These are phyloP conservation scores for Colletotrichum orchidophilum DNA, from an alignment of 2,329 filamentous ascomycete species.

Conservation along the genomic window DNA sequence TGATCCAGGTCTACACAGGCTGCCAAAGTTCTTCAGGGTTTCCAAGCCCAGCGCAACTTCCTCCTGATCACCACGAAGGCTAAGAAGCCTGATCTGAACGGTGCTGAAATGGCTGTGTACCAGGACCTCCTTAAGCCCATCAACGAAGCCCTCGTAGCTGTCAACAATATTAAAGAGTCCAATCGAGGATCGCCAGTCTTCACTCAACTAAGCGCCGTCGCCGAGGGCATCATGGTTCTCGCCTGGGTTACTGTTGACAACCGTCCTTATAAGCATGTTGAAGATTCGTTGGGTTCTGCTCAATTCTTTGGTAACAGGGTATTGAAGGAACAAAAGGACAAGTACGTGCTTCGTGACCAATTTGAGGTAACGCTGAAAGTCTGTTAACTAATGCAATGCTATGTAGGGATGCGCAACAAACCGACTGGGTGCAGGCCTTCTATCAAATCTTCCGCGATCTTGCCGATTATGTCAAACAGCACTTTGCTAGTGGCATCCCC, in stretches of 20 bases:
- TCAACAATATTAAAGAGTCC: constrained; percentile 82
- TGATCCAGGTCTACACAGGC: constrained; percentile 48
- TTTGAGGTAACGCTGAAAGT: constrained; percentile 18
- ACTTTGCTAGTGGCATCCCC: constrained; percentile 80
- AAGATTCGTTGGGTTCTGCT: constrained; percentile 82
- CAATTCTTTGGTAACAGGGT: constrained; percentile 97
- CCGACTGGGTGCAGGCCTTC: constrained; percentile 92
- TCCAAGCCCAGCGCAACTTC: constrained; percentile 87
- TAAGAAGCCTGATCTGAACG: constrained; percentile 82
- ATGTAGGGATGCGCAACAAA: constrained; percentile 77
- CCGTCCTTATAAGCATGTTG: constrained; percentile 86
- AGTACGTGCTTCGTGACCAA: constrained; percentile 44
- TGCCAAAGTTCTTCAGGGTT: constrained; percentile 67
- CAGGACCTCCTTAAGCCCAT: constrained; percentile 87
- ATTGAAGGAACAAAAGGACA: constrained; percentile 87
- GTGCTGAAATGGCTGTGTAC: constrained; percentile 69
- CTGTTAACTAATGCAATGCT: constrained; percentile 6
- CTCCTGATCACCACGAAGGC: constrained; percentile 89
- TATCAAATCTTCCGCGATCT: constrained; percentile 90
- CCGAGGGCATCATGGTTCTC: constrained; percentile 88
- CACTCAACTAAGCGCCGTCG: constrained; percentile 85
- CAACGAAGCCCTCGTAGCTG: constrained; percentile 81
- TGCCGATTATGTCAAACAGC: constrained; percentile 82
- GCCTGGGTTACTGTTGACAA: constrained; percentile 89
- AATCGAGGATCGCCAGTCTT: constrained; percentile 81